These are phyloP conservation scores for Phytopythium delawarense DNA, from an alignment of 352 stramenopile genomes.

Conservation along the genomic window DNA sequence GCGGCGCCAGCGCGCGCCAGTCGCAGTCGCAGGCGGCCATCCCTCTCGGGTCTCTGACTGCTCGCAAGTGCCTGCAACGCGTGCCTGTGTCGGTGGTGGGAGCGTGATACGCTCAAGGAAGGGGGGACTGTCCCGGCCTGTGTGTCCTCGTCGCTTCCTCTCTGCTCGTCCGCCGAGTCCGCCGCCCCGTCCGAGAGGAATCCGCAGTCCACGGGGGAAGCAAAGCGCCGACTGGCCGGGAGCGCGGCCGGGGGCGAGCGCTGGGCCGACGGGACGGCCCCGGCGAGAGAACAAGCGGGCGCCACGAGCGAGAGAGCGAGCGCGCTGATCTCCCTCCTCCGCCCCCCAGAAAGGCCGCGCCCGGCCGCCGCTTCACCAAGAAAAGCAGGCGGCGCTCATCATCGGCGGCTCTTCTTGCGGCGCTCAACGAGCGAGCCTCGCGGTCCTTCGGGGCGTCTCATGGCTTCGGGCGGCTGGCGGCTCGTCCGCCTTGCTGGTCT, in stretches of 20 bases:
- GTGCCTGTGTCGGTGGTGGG: not conserved
- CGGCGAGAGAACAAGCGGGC: not conserved
- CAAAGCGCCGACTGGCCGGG: not conserved
- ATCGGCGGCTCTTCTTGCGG: not conserved
- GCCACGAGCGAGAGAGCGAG: not conserved
- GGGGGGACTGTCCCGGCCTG: not conserved
- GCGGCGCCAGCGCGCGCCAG: conserved; percentile 12
- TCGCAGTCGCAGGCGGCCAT: conserved; percentile 2
- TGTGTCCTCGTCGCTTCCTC: no score
- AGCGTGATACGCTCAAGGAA: not conserved
- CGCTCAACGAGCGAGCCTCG: not conserved
- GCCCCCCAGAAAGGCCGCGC: not conserved
- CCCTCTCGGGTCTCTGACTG: not conserved
- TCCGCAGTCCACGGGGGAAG: not conserved
- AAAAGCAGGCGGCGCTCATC: not conserved
- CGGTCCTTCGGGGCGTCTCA: not conserved
- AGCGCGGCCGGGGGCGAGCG: not conserved
- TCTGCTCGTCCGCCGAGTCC: not conserved
- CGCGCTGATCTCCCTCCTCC: not conserved
- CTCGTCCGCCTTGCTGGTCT: not conserved
- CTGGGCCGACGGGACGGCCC: not conserved
- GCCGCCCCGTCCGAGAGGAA: not conserved
- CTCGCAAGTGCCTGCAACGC: no score
- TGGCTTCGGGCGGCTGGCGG: not conserved
- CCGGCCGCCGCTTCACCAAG: conserved; percentile 1